Evolutionary conservation across 2,329 filamentous ascomycete species (phyloP), one percentile per base, ranked within the genome.

Genomic region (Scytalidium sp.): DNA sequence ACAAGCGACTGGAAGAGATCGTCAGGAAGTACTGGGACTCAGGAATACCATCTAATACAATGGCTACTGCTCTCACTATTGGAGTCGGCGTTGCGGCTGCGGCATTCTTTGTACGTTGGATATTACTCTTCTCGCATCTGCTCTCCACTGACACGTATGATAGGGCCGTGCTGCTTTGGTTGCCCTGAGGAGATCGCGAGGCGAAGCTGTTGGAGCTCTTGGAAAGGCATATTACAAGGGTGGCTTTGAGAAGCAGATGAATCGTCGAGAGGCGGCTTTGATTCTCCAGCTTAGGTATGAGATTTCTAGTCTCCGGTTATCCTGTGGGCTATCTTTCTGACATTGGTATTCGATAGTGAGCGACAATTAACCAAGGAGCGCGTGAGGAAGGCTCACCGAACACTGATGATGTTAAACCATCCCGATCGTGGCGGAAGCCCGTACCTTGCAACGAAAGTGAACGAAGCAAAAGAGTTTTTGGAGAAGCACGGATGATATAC

Each of bases 151-250:
- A 43, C 46, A 47, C 53, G 61, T 51, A 42, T 29, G 19, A 50
- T 63, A 97, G 91, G 93, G 94, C 58, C 90, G 94, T 66, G 93
- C 94, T 53, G 93, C 92, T 62, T 81, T 96, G 36, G 88, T 97
- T 63, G 94, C 94, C 60, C 82, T 92, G 70, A 85, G 92, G 56
- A 84, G 90, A 63, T 96, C 87, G 52, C 81, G 88, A 55, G 88
- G 88, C 55, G 86, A 86, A 52, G 73, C 73, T 56, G 78, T 88
- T 43, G 88, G 87, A 58, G 85, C 88, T 29, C 75, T 96, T 60
- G 94, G 94, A 62, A 91, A 92, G 70, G 85, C 91, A 40, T 99
- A 91, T 67, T 97, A 97, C 80, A 99, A 97, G 73, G 94, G 94
- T 60, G 94, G 94, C n/a, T 99, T 99, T 67, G 94, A 99, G 75